Evolutionary conservation across 2,329 filamentous ascomycete genomes (phyloP), one percentile per base, ranked within the genome.

Genomic region (Didymella arachidicola): DNA sequence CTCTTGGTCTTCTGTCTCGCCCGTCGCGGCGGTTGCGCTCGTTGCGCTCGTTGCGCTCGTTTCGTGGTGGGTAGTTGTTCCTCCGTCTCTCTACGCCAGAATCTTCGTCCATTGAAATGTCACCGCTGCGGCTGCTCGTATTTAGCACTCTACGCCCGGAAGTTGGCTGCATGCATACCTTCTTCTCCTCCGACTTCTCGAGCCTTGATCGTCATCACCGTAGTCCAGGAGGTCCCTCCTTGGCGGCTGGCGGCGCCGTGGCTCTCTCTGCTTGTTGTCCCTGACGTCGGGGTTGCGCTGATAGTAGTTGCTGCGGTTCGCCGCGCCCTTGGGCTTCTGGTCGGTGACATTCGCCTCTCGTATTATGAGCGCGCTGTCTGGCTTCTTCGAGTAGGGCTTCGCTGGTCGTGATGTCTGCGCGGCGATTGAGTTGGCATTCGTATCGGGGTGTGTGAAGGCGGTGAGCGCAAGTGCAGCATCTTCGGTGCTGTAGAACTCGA

Each of bases 241-340:
- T 11, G 69, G 69, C 11, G 63, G 65, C 42, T 59, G 63, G 87
- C 86, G 72, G 89, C 91, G 71, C 81, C 64, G 79, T 69, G 61
- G 74, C 75, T 72, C 71, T 49, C 75, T 57, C 59, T 88, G 84
- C 19, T 47, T 55, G 36, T 60, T 56, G 38, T 53, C 78, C 91
- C 92, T 66, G 89, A 88, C 2, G 90, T 97, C 91, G 1, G 94
- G 94, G 68, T 98, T 91, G 70, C 95, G 84, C 34, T 97, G 86
- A 74, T 99, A 99, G 80, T 96, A 98, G 12, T 92, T 86, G 78
- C 94, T 98, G 61, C 90, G 85, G 49, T 89, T 85, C 11, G 92
- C 86, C 1, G 95, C 94, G 39, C 91, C 89, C 42, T 82, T 85
- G 69, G 87, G 85, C 78, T 99, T 99, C 73, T 84, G 89, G 78